These are phyloP conservation scores for Ustilago bromivora DNA, from an alignment of 1,284 basidiomycete species.

Conservation along the genomic window DNA sequence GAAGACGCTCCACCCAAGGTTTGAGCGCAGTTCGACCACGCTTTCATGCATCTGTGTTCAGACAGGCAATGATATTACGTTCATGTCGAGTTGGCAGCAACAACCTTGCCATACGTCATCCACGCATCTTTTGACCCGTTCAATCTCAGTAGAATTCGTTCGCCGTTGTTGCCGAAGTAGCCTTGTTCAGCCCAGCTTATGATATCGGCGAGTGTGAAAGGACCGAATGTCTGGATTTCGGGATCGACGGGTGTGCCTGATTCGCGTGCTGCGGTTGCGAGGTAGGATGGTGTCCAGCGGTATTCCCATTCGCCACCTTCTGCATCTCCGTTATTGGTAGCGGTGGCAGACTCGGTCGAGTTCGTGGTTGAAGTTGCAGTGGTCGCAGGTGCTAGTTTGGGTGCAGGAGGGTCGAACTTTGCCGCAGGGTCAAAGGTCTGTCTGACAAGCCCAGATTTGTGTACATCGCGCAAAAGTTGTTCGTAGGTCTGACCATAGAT, in stretches of 20 bases:
- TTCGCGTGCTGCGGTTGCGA: slow-evolving; percentile 51
- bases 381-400: not conserved
- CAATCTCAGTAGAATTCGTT: slow-evolving; percentile 56
- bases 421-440: slow-evolving; percentile 64
- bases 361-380: not conserved
- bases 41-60: not conserved
- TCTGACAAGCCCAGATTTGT: slow-evolving; percentile 58
- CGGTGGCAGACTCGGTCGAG: not conserved
- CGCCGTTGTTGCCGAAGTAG: slow-evolving; percentile 62
- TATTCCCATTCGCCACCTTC: slow-evolving; percentile 53
- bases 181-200: slow-evolving; percentile 58
- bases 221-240: slow-evolving; percentile 61
- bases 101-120: slow-evolving; percentile 21
- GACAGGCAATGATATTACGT: slow-evolving; percentile 1
- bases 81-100: not conserved
- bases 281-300: slow-evolving; percentile 63
- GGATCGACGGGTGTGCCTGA: slow-evolving; percentile 38
- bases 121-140: slow-evolving; percentile 33
- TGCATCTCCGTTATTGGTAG: not conserved
- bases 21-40: not conserved
- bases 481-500: slow-evolving; percentile 68
- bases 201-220: slow-evolving; percentile 54
- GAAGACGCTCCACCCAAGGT: not conserved
- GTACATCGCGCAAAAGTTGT: slow-evolving; percentile 55
- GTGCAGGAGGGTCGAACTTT: slow-evolving; percentile 19